Evolutionary conservation across 208 protist species (phyloP), one percentile per base, ranked within the genome.

Genomic region (Leishmania lainsoni): DNA sequence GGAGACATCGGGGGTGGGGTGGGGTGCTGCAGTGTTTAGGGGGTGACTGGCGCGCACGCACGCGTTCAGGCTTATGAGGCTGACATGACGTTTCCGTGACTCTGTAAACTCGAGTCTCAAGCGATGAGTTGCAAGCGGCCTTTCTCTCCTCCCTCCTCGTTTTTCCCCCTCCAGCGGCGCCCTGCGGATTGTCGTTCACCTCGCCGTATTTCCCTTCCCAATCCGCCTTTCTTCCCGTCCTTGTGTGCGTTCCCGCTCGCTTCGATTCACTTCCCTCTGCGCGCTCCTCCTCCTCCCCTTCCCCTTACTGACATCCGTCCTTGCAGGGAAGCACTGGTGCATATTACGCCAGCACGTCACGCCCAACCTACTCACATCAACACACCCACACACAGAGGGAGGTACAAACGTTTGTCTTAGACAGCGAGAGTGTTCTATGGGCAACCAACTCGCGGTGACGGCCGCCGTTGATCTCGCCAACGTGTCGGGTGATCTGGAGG

Each of bases 371-470:
- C 29, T 32, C 12, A 35, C 71, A n/a, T 59, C 26, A 0, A 17
- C 48, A 61, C 12, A 61, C 49, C 12, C n/a, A 70, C n/a, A 42
- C 14, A 52, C 29, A 42, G 16, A 32, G 17, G 48, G 20, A 32
- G 6, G n/a, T 29, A 45, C 45, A 29, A 2, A 29, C 45, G 16
- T n/a, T 48, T 52, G 5, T 3, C 29, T 72, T 52, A 12, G 20
- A 35, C 5, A 72, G 3, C 9, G 42, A 29, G 9, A 32, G 42
- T 14, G 22, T 0, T 56, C 72, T 26, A 95, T 97, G 93, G 93
- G 93, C 52, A 97, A 97, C 68, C 93, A 97, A 61, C 91, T 97
- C 20, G 84, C 90, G 0, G 89, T 88, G 29, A 86, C 87, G 35
- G 72, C 87, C 5, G 80, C 88, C 3, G 92, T 97, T 35, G 91